Conservation (phyloP, 768 basidiomycete genomes). For the Pleurotus sapidus region DNA sequence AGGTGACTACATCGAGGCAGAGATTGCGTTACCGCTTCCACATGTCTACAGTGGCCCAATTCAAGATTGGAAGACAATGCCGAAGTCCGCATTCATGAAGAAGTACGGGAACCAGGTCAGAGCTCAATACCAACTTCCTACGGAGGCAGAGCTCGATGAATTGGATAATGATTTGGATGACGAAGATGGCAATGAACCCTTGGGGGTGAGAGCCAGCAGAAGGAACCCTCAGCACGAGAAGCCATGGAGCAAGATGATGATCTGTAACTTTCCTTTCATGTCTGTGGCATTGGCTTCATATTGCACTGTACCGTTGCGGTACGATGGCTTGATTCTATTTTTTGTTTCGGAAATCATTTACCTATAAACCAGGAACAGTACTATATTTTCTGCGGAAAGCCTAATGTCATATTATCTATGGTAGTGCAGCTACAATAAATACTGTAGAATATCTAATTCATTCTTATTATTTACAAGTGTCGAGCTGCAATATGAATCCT, state of each 20-base stretch:
- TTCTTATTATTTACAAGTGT: neutral
- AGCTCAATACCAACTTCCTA: neutral
- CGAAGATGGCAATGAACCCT: neutral
- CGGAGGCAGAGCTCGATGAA: neutral
- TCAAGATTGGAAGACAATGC: neutral
- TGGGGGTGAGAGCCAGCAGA: too few species aligned
- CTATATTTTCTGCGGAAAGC: neutral
- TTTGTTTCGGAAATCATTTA: neutral
- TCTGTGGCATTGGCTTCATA: too few species aligned
- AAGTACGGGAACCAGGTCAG: neutral
- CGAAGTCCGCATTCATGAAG: neutral
- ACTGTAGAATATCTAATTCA: neutral
- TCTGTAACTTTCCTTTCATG: too few species aligned
- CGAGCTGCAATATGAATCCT: too few species aligned
- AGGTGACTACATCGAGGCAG: neutral
- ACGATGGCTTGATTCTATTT: neutral
- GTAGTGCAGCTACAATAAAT: neutral
- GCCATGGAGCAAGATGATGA: too few species aligned
- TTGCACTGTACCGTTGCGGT: too few species aligned
- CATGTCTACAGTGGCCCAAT: neutral
- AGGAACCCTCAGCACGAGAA: too few species aligned
- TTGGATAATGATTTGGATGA: neutral
- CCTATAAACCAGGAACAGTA: neutral
- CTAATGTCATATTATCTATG: neutral
- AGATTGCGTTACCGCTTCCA: neutral